Base-by-base conservation (phyloP, 306 rosid species). In the Lotus japonicus region DNA sequence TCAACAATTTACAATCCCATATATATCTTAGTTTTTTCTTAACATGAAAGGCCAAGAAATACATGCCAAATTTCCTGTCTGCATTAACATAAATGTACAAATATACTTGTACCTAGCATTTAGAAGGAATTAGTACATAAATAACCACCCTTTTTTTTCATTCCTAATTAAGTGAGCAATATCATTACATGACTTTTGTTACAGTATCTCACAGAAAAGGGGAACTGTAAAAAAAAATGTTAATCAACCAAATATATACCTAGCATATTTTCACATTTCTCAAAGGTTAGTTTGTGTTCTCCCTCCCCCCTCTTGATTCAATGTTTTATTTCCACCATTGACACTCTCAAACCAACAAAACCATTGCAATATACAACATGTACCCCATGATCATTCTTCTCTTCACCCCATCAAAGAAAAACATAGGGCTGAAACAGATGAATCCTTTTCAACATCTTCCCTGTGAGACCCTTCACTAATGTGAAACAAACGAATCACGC, bases 401-500 rank as follows among this genome's bases (percentile, higher is more conserved):
- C 10, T 55, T 44, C 52, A 55, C 66, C 46, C 58, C 77, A 50
- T 41, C 9, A 21, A 42, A 12, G 44, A 60, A 52, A 46, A 52
- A 9, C 19, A 66, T 13, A 11, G 38, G 74, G 33, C 9, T 70
- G 45, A 69, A 75, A 26, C 6, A 51, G 54, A 46, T 35, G 12
- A 44, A 12, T 53, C 59, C 28, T 28, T 58, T n/a, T 35, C 42
- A 38, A 38, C 42, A 7, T 9, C 42, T 38, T 31, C 57, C n/a
- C 9, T 12, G 5, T 63, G 14, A 55, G 13, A 38, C 2, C 49
- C 55, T 10, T 15, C 64, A 23, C 59, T 53, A 69, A 2, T 7
- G 2, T 51, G 65, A 18, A 6, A 53, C 56, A 69, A 70, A 26
- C 18, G 80, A 50, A 36, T 84, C 83, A 19, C 98, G 96, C 44